Evolutionary conservation across 2,329 filamentous ascomycete species (phyloP).

Genomic region (Pseudonectria foliicola): DNA sequence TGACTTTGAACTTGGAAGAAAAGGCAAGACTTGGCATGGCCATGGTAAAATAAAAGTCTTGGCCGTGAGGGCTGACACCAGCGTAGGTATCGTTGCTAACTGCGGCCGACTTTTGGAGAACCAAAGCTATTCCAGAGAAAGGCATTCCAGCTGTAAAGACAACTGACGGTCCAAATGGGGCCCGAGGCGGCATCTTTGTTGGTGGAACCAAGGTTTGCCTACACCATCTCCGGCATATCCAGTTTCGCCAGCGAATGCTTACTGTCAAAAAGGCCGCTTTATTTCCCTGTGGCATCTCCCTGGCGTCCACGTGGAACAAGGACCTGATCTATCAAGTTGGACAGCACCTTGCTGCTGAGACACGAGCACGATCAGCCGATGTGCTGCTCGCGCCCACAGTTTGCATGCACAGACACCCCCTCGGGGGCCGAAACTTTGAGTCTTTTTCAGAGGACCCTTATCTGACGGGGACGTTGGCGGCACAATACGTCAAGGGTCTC

Average conservation of each 20-base stretch:
- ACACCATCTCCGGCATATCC: no score
- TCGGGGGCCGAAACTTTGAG: slow-evolving; percentile 82
- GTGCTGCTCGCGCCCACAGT: slow-evolving; percentile 71
- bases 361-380: slow-evolving; percentile 65
- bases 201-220: slow-evolving; percentile 53
- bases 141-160: slow-evolving; percentile 59
- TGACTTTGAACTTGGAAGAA: slow-evolving; percentile 36
- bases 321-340: slow-evolving; percentile 63
- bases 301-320: slow-evolving; percentile 74
- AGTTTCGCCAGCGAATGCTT: no score
- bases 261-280: slow-evolving; percentile 52
- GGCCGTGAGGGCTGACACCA: not conserved
- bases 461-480: slow-evolving; percentile 65
- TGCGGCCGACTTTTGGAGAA: slow-evolving; percentile 64
- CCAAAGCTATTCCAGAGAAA: slow-evolving; percentile 54
- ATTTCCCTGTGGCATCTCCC: slow-evolving; percentile 71
- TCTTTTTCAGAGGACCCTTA: slow-evolving; percentile 79
- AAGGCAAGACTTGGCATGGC: slow-evolving; percentile 35
- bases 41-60: not conserved
- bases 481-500: slow-evolving; percentile 63
- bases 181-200: slow-evolving; percentile 61
- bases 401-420: slow-evolving; percentile 73
- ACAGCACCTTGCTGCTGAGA: slow-evolving; percentile 62
- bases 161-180: slow-evolving; percentile 64
- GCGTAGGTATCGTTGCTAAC: slow-evolving; percentile 51